Evolutionary conservation across 768 basidiomycete species (phyloP).

Genomic region (Cyathus striatus): DNA sequence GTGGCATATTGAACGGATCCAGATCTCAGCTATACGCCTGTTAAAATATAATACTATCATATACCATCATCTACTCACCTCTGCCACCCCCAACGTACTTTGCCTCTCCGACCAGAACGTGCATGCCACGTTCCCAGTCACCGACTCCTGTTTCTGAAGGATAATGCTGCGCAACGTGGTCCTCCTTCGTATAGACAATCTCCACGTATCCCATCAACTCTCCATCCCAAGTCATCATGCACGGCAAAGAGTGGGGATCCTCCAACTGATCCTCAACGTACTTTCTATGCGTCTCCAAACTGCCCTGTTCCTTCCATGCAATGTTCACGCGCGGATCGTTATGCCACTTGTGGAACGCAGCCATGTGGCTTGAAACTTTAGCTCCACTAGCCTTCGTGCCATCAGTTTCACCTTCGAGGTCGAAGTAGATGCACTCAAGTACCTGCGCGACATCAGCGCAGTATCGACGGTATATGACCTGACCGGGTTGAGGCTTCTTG

Average conservation of each 20-base stretch:
- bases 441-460: slow-evolving; percentile 24
- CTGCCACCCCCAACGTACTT: slow-evolving; percentile 37
- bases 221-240: slow-evolving; percentile 45
- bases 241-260: slow-evolving; percentile 32
- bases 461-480: slow-evolving; percentile 36
- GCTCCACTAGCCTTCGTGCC: slow-evolving; percentile 2
- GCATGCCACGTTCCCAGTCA: slow-evolving; percentile 30
- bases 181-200: slow-evolving; percentile 40
- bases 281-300: slow-evolving; percentile 34
- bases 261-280: slow-evolving; percentile 29
- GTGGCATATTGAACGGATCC: slow-evolving; percentile 32
- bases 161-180: slow-evolving; percentile 25
- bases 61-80: slow-evolving; percentile 22
- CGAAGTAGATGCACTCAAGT: slow-evolving; percentile 26
- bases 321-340: slow-evolving; percentile 40
- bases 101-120: slow-evolving; percentile 41
- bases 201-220: slow-evolving; percentile 40
- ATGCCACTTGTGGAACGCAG: slow-evolving; percentile 43
- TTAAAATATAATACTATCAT: background rate
- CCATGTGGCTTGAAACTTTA: slow-evolving; percentile 28
- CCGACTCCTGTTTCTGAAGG: slow-evolving; percentile 14
- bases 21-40: slow-evolving; percentile 22
- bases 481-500: slow-evolving; percentile 33
- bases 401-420: slow-evolving; percentile 20
- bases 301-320: slow-evolving; percentile 41